phyloP scores from a whole-genome alignment of 805 yeast genomes.

The Clavispora fructus region DNA sequence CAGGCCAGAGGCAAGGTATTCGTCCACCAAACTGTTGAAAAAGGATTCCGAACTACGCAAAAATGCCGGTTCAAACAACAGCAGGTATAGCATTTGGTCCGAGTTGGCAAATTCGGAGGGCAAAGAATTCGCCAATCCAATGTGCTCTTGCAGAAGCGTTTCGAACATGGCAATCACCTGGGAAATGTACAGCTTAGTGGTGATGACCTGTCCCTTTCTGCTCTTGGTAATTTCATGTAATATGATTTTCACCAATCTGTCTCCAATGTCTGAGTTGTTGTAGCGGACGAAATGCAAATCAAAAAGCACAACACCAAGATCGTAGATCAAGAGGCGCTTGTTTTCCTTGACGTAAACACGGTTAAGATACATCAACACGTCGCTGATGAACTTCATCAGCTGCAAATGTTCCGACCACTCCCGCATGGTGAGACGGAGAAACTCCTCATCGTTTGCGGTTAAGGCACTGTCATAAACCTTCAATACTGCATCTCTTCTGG shows the following conservation, averaged over 20 bases:
- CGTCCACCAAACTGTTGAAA: slow-evolving; percentile 45
- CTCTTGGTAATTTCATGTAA: slow-evolving; percentile 52
- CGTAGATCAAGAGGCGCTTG: slow-evolving; percentile 60
- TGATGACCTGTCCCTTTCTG: slow-evolving; percentile 49
- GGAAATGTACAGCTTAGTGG: slow-evolving; percentile 55
- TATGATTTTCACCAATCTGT: slow-evolving; percentile 42
- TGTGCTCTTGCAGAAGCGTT: slow-evolving; percentile 40
- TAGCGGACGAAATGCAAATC: slow-evolving; percentile 53
- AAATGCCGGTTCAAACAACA: slow-evolving; percentile 62
- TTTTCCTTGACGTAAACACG: slow-evolving; percentile 75
- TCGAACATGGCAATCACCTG: slow-evolving; percentile 69
- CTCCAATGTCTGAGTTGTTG: slow-evolving; percentile 47
- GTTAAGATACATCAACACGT: slow-evolving; percentile 81
- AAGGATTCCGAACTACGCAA: slow-evolving; percentile 50
- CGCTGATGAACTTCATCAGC: slow-evolving; percentile 73
- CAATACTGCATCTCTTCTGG: slow-evolving; percentile 16
- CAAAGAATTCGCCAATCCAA: slow-evolving; percentile 4
- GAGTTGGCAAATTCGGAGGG: slow-evolving; percentile 14
- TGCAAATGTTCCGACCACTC: slow-evolving; percentile 72
- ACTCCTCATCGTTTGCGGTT: slow-evolving; percentile 22
- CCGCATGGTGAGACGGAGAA: slow-evolving; percentile 29
- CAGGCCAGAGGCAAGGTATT: slow-evolving; percentile 32
- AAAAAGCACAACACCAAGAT: slow-evolving; percentile 66
- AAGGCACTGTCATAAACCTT: slow-evolving; percentile 8
- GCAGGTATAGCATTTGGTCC: slow-evolving; percentile 48